phyloP scores from a whole-genome alignment of 2,329 filamentous ascomycete species.

The Lachnellula occidentalis region DNA sequence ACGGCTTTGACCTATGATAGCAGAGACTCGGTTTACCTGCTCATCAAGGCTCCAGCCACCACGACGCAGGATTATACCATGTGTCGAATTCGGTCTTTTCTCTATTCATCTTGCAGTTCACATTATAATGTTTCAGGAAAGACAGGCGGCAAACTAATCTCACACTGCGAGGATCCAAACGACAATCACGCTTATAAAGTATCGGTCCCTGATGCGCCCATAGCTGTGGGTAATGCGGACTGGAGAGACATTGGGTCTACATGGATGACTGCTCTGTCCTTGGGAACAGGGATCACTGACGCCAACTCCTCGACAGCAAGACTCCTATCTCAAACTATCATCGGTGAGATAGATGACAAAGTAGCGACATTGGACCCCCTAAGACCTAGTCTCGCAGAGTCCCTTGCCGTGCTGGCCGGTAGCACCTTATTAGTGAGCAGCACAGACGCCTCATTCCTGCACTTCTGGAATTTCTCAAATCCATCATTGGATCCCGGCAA shows the following conservation, averaged over 20 bases:
- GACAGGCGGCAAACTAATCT: constrained; percentile 52
- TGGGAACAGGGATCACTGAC: constrained; percentile 50
- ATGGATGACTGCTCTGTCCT: constrained; percentile 50
- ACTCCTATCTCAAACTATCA: constrained; percentile 51
- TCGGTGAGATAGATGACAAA: constrained; percentile 38
- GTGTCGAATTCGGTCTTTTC: constrained; percentile 60
- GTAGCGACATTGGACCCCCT: constrained; percentile 24
- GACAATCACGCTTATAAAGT: constrained; percentile 51
- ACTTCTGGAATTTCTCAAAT: constrained; percentile 45
- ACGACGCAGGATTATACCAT: constrained; percentile 51
- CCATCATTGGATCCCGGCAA: constrained; percentile 38
- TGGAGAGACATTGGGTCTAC: constrained; percentile 51
- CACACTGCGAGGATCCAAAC: constrained; percentile 52
- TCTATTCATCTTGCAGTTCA: constrained; percentile 63
- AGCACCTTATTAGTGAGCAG: constrained; percentile 59
- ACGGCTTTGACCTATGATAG: constrained; percentile 23
- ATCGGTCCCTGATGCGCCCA: constrained; percentile 33
- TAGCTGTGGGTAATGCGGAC: constrained; percentile 37
- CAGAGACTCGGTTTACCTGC: constrained; percentile 56
- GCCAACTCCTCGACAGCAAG: constrained; percentile 54
- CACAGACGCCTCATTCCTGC: constrained; percentile 54
- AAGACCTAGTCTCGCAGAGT: constrained; percentile 65
- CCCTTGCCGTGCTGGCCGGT: constrained; percentile 62
- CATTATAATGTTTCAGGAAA: constrained; percentile 50
- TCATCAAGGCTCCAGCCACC: constrained; percentile 44